Percentiles rank a stretch among this genome's conserved stretches.
Evolutionary conservation across 805 yeast species (phyloP).

Genomic region (Starmerella tilneyi): DNA sequence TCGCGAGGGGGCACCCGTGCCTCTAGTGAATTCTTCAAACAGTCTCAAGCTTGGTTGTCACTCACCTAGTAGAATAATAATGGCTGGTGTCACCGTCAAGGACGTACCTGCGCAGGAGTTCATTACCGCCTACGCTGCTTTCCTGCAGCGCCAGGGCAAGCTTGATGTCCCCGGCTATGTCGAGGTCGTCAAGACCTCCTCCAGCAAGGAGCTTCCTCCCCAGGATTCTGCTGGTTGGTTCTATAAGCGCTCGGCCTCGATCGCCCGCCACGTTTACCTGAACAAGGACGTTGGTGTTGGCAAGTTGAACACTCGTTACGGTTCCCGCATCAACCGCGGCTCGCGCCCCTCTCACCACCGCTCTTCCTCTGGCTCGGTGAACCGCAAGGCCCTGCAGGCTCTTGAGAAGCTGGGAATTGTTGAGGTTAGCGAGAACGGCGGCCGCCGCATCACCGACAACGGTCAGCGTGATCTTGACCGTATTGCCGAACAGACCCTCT

Average conservation of each 20-base stretch:
- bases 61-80: constrained; percentile 10
- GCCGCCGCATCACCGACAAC: constrained; percentile 97
- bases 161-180: constrained; percentile 99
- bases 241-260: constrained; percentile 99
- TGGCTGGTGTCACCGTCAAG: constrained; percentile 42
- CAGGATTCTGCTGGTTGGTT: constrained; percentile 99
- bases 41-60: background rate
- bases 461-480: constrained; percentile 99
- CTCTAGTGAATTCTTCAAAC: constrained; percentile 1
- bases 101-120: constrained; percentile 99
- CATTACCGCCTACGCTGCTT: constrained; percentile 98
- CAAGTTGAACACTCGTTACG: constrained; percentile 97
- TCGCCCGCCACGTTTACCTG: constrained; percentile 99
- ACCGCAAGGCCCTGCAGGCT: constrained; percentile 97
- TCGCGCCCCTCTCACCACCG: constrained; percentile 96
- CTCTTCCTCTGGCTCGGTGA: constrained; percentile 98
- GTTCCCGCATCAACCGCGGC: constrained; percentile 99
- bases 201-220: constrained; percentile 98
- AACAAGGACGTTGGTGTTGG: constrained; percentile 99
- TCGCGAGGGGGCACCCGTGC: background rate
- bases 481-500: constrained; percentile 98
- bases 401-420: constrained; percentile 96
- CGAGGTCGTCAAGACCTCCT: constrained; percentile 97
- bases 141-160: constrained; percentile 99
- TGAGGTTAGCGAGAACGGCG: constrained; percentile 95